A percentile compares a stretch with the other conserved stretches of the same genome.
These are phyloP conservation scores for Colletotrichum zoysiae DNA, from an alignment of 2,329 filamentous ascomycete species.

Conservation along the genomic window DNA sequence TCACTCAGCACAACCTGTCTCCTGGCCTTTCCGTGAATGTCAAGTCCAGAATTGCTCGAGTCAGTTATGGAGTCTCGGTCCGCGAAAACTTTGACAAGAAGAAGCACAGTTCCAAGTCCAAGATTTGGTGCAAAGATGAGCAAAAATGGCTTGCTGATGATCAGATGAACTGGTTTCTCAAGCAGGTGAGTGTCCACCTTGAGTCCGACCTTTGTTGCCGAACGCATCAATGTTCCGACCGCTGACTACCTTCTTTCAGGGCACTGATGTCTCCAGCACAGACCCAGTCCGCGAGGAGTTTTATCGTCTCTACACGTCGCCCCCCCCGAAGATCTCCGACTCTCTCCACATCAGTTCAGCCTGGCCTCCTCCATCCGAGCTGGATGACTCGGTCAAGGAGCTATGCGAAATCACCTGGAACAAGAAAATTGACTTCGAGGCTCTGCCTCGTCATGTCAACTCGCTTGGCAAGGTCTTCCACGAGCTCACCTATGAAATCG, in stretches of 20 bases:
- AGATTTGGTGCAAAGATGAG: conserved; percentile 6
- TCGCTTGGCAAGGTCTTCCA: conserved; percentile 20
- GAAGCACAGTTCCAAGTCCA: conserved; percentile 36
- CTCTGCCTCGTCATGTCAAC: conserved; percentile 41
- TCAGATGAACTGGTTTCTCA: conserved; percentile 50
- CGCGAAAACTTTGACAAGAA: background rate
- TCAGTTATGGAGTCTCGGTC: conserved; percentile 46
- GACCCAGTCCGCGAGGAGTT: too few relatives aligned
- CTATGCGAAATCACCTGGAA: conserved; percentile 45
- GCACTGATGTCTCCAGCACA: too few relatives aligned
- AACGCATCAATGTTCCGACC: background rate
- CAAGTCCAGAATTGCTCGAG: conserved; percentile 45
- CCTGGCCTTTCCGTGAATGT: conserved; percentile 14
- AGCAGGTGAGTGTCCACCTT: too few relatives aligned
- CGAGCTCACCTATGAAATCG: conserved; percentile 9
- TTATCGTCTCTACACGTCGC: too few relatives aligned
- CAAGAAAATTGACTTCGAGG: conserved; percentile 10
- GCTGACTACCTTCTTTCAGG: too few relatives aligned
- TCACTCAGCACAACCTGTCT: conserved; percentile 14
- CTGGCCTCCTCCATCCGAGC: background rate
- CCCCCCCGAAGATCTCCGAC: too few relatives aligned
- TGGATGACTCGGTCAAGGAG: rapidly evolving
- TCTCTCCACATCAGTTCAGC: conserved; percentile 26
- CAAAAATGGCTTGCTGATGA: conserved; percentile 28
- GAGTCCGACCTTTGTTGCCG: too few relatives aligned